Evolutionary conservation across 129 eudicot genomes (phyloP).

Genomic region (Artemisia annua): DNA sequence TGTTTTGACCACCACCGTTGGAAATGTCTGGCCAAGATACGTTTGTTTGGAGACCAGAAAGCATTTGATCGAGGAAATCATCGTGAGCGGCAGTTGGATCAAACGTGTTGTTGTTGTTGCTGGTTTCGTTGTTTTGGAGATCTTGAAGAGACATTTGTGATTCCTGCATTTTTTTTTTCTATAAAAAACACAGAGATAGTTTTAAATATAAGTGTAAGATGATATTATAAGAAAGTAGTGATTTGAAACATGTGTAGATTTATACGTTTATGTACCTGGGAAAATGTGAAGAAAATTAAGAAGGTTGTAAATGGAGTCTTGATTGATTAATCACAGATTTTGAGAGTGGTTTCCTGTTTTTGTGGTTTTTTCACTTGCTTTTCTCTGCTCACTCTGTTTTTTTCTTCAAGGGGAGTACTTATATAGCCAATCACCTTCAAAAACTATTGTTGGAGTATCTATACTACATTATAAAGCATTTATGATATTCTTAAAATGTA

Average conservation of each 20-base stretch:
- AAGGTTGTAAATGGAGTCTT: slow-evolving; percentile 1
- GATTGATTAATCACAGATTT: too few species aligned
- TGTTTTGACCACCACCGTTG: slow-evolving; percentile 27
- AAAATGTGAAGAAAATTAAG: slow-evolving; percentile 12
- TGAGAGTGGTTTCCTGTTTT: background rate
- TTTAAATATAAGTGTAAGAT: background rate
- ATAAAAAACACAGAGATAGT: background rate
- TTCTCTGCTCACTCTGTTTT: too few species aligned
- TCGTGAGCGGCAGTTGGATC: slow-evolving; percentile 58
- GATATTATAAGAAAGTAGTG: background rate
- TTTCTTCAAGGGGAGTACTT: too few species aligned
- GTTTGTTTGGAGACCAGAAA: slow-evolving; percentile 58
- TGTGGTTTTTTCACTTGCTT: too few species aligned
- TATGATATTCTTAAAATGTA: too few species aligned
- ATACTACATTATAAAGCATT: too few species aligned
- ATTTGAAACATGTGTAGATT: background rate
- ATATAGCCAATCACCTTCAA: too few species aligned
- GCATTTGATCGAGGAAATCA: slow-evolving; percentile 76
- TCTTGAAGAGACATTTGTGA: slow-evolving; percentile 40
- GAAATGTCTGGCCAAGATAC: slow-evolving; percentile 52
- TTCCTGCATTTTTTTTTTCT: slow-evolving; percentile 30
- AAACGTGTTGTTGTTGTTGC: slow-evolving; percentile 33
- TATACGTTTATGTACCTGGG: slow-evolving; percentile 14
- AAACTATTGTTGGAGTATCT: too few species aligned
- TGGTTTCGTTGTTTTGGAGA: slow-evolving; percentile 27